Percentiles rank a stretch among this genome's conserved stretches.
Evolutionary conservation across 1,284 basidiomycete species (phyloP).

Genomic region (Neonothopanus nambi): DNA sequence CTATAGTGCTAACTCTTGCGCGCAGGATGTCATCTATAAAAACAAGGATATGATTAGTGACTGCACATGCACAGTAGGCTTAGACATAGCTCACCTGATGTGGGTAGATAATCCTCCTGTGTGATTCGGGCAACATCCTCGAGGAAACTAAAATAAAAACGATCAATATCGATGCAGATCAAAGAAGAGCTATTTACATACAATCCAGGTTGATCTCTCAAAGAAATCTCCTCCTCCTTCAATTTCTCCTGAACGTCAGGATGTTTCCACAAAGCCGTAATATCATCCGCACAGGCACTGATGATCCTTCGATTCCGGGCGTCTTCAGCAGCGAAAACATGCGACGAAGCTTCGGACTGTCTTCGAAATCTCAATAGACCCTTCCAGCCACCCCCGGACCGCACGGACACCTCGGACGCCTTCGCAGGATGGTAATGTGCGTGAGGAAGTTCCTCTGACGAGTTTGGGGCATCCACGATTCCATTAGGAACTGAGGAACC

Average conservation of each 20-base stretch:
- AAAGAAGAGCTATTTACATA: conserved; percentile 33
- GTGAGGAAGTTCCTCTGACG: not conserved
- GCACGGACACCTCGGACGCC: conserved; percentile 49
- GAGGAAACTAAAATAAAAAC: conserved; percentile 47
- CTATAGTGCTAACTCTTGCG: conserved; percentile 62
- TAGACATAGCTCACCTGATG: conserved; percentile 38
- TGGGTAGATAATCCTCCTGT: conserved; percentile 50
- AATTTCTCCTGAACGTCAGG: conserved; percentile 41
- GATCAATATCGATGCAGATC: not conserved
- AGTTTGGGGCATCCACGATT: not conserved
- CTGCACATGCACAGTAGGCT: conserved; percentile 1
- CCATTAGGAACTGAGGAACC: conserved; percentile 20
- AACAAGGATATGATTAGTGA: conserved; percentile 10
- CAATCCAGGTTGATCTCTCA: conserved; percentile 63
- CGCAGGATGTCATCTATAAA: conserved; percentile 63
- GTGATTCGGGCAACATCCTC: conserved; percentile 54
- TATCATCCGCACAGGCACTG: conserved; percentile 55
- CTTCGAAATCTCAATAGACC: conserved; percentile 32
- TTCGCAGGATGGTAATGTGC: conserved; percentile 37
- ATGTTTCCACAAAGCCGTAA: conserved; percentile 51
- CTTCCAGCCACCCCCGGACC: conserved; percentile 51
- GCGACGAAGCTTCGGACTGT: conserved; percentile 21
- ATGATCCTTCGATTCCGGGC: conserved; percentile 45
- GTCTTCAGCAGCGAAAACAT: conserved; percentile 33
- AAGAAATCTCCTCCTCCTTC: conserved; percentile 39